A percentile compares a stretch with the other conserved stretches of the same genome.
These are phyloP conservation scores for Daedalea quercina DNA, from an alignment of 768 basidiomycete species.

Conservation along the genomic window DNA sequence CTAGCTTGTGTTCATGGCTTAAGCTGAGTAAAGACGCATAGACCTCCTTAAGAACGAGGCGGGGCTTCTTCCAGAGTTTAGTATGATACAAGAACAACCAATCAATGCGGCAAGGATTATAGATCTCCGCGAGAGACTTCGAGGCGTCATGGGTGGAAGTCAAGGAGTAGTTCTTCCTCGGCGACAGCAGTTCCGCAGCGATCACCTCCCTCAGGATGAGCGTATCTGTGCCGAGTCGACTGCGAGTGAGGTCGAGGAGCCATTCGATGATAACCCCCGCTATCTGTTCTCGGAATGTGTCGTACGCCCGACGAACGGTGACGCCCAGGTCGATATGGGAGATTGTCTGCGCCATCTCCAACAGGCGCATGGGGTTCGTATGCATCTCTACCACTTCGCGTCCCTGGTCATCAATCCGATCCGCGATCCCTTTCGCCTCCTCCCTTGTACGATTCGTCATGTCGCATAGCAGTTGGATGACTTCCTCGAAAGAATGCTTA, in stretches of 20 bases:
- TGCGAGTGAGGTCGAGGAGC: conserved; percentile 74
- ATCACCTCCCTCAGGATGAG: conserved; percentile 67
- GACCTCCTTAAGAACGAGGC: conserved; percentile 75
- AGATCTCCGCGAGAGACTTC: conserved; percentile 30
- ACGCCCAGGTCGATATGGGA: conserved; percentile 88
- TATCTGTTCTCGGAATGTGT: conserved; percentile 85
- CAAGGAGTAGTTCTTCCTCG: conserved; percentile 46
- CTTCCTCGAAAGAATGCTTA: conserved; percentile 89
- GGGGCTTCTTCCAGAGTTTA: conserved; percentile 78
- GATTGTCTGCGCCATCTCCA: conserved; percentile 75
- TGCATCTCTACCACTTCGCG: conserved; percentile 81
- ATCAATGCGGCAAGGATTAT: conserved; percentile 57
- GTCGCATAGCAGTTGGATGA: conserved; percentile 66
- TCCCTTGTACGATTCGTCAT: conserved; percentile 42
- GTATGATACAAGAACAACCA: conserved; percentile 78
- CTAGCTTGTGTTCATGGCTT: conserved; percentile 67
- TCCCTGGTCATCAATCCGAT: conserved; percentile 70
- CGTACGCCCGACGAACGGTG: conserved; percentile 79
- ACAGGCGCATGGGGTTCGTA: conserved; percentile 41
- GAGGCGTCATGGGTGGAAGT: conserved; percentile 29
- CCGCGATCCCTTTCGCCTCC: conserved; percentile 50
- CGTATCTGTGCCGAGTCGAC: conserved; percentile 60
- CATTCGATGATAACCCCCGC: conserved; percentile 80
- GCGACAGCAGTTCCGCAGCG: conserved; percentile 59
- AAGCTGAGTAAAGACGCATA: conserved; percentile 71